Evolutionary conservation across 2,329 filamentous ascomycete genomes (phyloP).

Genomic region (Rutstroemia sp.): DNA sequence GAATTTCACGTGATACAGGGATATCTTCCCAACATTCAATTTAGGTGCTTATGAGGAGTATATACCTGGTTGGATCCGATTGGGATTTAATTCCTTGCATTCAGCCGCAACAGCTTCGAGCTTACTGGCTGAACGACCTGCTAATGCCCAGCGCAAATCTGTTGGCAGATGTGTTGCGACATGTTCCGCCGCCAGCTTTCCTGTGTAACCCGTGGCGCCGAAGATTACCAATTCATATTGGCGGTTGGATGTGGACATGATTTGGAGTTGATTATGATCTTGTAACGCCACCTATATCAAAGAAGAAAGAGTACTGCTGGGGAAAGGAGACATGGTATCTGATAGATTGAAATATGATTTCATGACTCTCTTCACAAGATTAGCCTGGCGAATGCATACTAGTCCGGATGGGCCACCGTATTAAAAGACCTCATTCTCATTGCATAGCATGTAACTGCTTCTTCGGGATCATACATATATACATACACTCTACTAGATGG

Average conservation of each 20-base stretch:
- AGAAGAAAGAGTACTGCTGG: not conserved
- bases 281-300: not conserved
- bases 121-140: conserved; percentile 73
- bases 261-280: not conserved
- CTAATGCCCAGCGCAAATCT: conserved; percentile 79
- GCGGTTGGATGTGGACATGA: conserved; percentile 14
- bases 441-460: no score
- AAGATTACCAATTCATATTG: conserved; percentile 60
- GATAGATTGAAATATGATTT: no score
- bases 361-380: no score
- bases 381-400: no score
- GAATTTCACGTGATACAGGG: not conserved
- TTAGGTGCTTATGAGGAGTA: not conserved
- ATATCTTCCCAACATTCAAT: not conserved
- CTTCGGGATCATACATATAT: no score
- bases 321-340: not conserved
- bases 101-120: conserved; percentile 61
- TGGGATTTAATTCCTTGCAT: conserved; percentile 57
- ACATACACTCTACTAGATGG: no score
- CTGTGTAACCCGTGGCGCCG: conserved; percentile 76
- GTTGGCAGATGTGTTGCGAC: conserved; percentile 64
- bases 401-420: no score
- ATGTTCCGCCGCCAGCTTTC: conserved; percentile 67
- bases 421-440: no score
- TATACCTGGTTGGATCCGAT: conserved; percentile 64